A percentile compares a stretch with the other conserved stretches of the same genome.
Conservation (phyloP, 805 yeast species). For the Lipomyces lipofer region DNA sequence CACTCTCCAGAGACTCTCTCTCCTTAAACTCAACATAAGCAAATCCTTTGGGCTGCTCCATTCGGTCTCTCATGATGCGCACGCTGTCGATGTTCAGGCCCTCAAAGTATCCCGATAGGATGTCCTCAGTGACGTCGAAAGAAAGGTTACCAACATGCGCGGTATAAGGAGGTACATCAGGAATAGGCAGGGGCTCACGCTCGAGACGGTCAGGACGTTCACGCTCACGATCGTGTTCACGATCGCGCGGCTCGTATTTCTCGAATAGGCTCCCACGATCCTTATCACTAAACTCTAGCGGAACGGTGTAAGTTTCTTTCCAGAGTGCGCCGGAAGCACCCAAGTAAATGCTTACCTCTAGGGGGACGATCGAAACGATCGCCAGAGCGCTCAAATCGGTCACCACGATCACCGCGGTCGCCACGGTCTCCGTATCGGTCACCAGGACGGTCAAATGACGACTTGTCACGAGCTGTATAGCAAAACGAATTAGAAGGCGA, state of each 20-base stretch:
- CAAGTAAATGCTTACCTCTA: background rate
- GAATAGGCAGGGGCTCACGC: constrained; percentile 71
- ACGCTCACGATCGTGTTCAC: constrained; percentile 4
- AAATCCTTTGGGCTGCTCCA: constrained; percentile 71
- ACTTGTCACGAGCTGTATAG: no score
- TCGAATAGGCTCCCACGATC: constrained; percentile 28
- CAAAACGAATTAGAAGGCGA: no score
- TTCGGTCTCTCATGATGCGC: constrained; percentile 72
- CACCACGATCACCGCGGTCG: constrained; percentile 15
- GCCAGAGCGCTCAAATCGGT: constrained; percentile 1
- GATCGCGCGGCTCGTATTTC: constrained; percentile 10
- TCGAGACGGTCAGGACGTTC: constrained; percentile 11
- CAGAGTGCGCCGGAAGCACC: no score
- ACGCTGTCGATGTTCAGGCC: constrained; percentile 56
- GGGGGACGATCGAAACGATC: constrained; percentile 18
- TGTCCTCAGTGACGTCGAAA: constrained; percentile 72
- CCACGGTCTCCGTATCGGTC: constrained; percentile 4
- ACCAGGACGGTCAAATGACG: background rate
- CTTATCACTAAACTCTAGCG: constrained; percentile 17
- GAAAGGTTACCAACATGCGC: constrained; percentile 89
- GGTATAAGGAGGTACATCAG: constrained; percentile 87
- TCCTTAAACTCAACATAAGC: constrained; percentile 88
- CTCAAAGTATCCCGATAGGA: constrained; percentile 40
- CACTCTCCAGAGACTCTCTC: constrained; percentile 73
- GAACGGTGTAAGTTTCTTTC: no score